Conservation (phyloP, 2,329 filamentous ascomycete genomes). For the Neophaeococcomyces aloes region DNA sequence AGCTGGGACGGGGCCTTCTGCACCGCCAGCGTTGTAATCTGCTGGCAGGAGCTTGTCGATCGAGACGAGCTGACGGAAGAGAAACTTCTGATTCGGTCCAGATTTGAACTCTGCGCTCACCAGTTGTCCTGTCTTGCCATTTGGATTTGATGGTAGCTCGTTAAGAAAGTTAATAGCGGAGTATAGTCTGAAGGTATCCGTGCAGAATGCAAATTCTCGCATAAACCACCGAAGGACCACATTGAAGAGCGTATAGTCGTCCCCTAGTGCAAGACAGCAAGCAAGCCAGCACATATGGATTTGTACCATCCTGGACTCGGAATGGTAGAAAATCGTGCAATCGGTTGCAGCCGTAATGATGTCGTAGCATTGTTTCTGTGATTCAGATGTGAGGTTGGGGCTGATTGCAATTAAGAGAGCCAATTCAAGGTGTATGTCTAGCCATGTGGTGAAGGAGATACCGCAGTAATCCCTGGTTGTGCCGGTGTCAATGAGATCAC, state of each 20-base stretch:
- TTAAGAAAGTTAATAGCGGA: constrained; percentile 60
- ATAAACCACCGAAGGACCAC: constrained; percentile 69
- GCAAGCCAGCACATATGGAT: constrained; percentile 71
- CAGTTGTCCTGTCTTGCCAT: constrained; percentile 13
- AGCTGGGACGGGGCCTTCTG: constrained; percentile 27
- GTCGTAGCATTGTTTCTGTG: constrained; percentile 58
- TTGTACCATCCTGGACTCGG: constrained; percentile 54
- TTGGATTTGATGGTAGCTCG: constrained; percentile 49
- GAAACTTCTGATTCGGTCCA: constrained; percentile 77
- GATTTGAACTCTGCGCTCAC: constrained; percentile 48
- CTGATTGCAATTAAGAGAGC: constrained; percentile 51
- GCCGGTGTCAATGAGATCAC: constrained; percentile 15
- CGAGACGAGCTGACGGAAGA: constrained; percentile 80
- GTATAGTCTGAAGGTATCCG: constrained; percentile 76
- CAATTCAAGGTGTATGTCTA: constrained; percentile 83
- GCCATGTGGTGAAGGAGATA: constrained; percentile 73
- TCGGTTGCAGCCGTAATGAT: constrained; percentile 67
- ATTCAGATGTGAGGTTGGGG: constrained; percentile 47
- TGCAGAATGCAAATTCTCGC: constrained; percentile 66
- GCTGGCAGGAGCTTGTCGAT: constrained; percentile 62
- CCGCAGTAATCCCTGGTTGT: constrained; percentile 56
- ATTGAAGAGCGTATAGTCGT: constrained; percentile 63
- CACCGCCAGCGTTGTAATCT: constrained; percentile 32
- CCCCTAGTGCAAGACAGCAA: constrained; percentile 70
- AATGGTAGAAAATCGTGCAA: constrained; percentile 71